These are phyloP conservation scores for Mrakiaceae sp. DNA, from an alignment of 1,284 basidiomycete genomes.

Conservation along the genomic window DNA sequence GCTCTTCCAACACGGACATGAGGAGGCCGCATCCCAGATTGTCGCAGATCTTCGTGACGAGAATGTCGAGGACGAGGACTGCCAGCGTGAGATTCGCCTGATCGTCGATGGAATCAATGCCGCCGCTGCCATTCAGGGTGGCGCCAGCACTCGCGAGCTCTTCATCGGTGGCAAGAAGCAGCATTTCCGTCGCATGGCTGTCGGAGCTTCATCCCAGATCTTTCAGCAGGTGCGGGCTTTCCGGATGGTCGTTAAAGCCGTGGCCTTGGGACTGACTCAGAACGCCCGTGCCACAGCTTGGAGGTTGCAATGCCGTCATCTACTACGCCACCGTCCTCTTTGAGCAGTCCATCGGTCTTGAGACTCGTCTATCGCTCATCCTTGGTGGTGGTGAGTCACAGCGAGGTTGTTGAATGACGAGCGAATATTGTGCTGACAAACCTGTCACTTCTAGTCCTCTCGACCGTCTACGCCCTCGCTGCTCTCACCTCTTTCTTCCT, in stretches of 20 bases:
- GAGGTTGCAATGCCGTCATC: conserved; percentile 40
- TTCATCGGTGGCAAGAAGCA: conserved; percentile 37
- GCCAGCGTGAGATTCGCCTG: conserved; percentile 30
- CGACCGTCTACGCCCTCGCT: conserved; percentile 39
- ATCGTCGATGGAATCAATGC: conserved; percentile 34
- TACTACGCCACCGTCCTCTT: conserved; percentile 35
- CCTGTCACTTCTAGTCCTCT: conserved; percentile 29
- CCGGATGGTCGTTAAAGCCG: too few relatives aligned
- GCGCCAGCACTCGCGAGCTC: conserved; percentile 29
- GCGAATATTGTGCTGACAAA: too few relatives aligned
- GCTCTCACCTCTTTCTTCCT: conserved; percentile 39
- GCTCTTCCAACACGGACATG: conserved; percentile 36
- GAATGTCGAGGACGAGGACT: conserved; percentile 25
- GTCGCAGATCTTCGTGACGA: conserved; percentile 26
- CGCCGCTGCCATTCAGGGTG: conserved; percentile 20
- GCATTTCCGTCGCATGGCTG: conserved; percentile 36
- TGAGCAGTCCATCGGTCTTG: conserved; percentile 8
- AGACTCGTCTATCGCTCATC: conserved; percentile 9
- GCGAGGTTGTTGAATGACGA: too few relatives aligned
- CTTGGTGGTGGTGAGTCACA: neutral
- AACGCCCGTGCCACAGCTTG: conserved; percentile 21
- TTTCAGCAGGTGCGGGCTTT: conserved; percentile 33
- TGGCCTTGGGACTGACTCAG: too few relatives aligned
- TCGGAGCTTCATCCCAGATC: conserved; percentile 39
- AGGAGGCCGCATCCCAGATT: conserved; percentile 30